These are phyloP conservation scores for Globisporangium cystogenes DNA, from an alignment of 352 stramenopile genomes.

Conservation along the genomic window DNA sequence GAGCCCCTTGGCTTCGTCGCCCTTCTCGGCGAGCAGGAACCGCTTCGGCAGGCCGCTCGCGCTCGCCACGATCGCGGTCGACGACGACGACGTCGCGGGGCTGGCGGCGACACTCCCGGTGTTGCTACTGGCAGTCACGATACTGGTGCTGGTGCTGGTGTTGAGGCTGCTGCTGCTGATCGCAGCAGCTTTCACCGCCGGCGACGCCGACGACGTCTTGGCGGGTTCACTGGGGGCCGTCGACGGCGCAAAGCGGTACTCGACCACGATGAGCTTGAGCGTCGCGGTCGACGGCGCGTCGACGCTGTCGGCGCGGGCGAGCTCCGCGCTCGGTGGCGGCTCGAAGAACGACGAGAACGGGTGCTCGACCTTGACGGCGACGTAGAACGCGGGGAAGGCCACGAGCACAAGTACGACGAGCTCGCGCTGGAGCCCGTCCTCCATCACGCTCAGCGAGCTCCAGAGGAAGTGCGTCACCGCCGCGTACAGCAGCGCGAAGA, in stretches of 20 bases:
- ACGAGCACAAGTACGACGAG: slow-evolving; percentile 56
- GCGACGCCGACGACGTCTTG: background rate
- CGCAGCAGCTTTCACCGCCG: background rate
- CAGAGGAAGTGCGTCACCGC: slow-evolving; percentile 57
- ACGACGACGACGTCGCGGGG: too few species aligned
- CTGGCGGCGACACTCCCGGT: too few species aligned
- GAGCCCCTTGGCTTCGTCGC: slow-evolving; percentile 53
- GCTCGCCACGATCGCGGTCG: slow-evolving; percentile 17
- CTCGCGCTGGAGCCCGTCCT: slow-evolving; percentile 42
- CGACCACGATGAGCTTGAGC: slow-evolving; percentile 70
- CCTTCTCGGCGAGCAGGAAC: slow-evolving; percentile 77
- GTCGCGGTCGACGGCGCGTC: slow-evolving; percentile 17
- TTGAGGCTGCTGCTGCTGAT: slow-evolving; percentile 1
- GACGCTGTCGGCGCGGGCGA: slow-evolving; percentile 8
- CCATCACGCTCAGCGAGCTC: slow-evolving; percentile 27
- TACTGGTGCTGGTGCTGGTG: background rate
- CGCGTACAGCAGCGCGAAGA: slow-evolving; percentile 76
- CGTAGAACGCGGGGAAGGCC: slow-evolving; percentile 57
- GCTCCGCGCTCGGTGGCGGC: slow-evolving; percentile 20
- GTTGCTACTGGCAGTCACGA: background rate
- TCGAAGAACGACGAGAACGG: slow-evolving; percentile 62
- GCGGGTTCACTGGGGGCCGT: background rate
- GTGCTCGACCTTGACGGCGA: slow-evolving; percentile 68
- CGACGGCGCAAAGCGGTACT: slow-evolving; percentile 55
- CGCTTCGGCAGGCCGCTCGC: slow-evolving; percentile 34